Evolutionary conservation across 331 rosid genomes (phyloP), one percentile per base, ranked within the genome.

Genomic region (Malus hybrid): DNA sequence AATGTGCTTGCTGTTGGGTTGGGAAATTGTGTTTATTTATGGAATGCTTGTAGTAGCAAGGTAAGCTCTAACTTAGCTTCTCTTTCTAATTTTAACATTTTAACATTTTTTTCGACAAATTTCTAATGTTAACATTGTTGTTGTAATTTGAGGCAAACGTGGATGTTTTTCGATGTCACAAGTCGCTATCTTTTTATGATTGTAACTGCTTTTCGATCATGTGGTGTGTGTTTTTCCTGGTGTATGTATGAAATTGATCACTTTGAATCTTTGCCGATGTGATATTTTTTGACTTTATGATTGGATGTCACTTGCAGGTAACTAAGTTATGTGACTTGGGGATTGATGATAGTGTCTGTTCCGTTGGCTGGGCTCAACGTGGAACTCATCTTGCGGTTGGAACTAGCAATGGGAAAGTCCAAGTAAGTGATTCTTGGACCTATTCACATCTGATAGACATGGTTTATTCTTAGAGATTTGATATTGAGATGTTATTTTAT

Each of bases 21-120:
- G 82, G 97, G 97, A 11, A 92, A 91, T 74, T 95, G 97, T 78
- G 97, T 95, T 85, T 95, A 95, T 82, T 87, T 95, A 62, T 95
- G 99, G 99, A 92, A 95, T 87, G 99, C 99, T 70, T 92, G 97
- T 70, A 95, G 97, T 74, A 95, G 97, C 84, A 95, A 95, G 96
- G 99, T 90, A 64, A 73, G 78, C 67, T 81, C 28, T 76, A 19
- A 28, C 28, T 20, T 29, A 3, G 72, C n/a, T 70, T 63, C 3
- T 2, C 22, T 71, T 28, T 18, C 4, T 12, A 28, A 29, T 5
- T 42, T 26, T 19, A 5, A 14, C 42, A 7, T 36, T 33, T 24
- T 24, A 24, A 24, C 24, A 24, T 24, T 34, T 34, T 34, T 34
- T 34, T 34, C 10, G 10, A 34, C 39, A 7, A 34, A 34, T 71